Conservation (phyloP, 441 rosid genomes). For the Geranium incanum region DNA sequence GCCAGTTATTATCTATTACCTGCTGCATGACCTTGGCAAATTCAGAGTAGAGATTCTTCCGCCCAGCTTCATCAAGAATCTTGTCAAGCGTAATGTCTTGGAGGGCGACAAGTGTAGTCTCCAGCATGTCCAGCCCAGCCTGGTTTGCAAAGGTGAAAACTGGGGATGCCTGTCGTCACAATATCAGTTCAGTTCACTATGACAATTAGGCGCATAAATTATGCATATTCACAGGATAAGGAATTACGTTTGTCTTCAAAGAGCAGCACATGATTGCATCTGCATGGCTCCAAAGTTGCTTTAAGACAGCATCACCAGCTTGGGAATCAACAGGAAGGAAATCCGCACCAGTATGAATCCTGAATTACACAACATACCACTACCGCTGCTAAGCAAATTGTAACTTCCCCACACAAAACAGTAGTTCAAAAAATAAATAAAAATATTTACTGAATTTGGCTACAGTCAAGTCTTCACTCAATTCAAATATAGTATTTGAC, state of each 20-base stretch:
- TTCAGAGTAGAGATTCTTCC: slow-evolving; percentile 55
- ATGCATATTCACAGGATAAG: not conserved
- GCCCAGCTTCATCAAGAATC: slow-evolving; percentile 78
- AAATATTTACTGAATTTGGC: too few species aligned
- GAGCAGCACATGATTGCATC: slow-evolving; percentile 88
- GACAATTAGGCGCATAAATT: not conserved
- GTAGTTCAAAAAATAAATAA: too few species aligned
- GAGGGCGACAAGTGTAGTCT: slow-evolving; percentile 80
- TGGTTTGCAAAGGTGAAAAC: slow-evolving; percentile 88
- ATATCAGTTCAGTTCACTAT: not conserved
- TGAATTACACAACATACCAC: slow-evolving; percentile 19
- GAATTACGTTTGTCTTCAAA: slow-evolving; percentile 46
- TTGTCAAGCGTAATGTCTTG: slow-evolving; percentile 86
- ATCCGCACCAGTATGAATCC: slow-evolving; percentile 63
- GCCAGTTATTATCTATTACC: slow-evolving; percentile 31
- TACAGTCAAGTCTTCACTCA: too few species aligned
- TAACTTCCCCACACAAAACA: not conserved
- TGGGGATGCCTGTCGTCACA: slow-evolving; percentile 45
- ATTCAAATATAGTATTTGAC: not conserved
- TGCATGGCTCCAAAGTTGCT: slow-evolving; percentile 70
- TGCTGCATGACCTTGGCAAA: slow-evolving; percentile 84
- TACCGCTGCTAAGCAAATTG: not conserved
- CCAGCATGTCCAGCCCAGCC: slow-evolving; percentile 94
- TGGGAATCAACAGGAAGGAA: slow-evolving; percentile 42
- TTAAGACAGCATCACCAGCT: slow-evolving; percentile 48